Conservation (phyloP, 1,284 basidiomycete species). For the Filobasidium uniguttulatum region DNA sequence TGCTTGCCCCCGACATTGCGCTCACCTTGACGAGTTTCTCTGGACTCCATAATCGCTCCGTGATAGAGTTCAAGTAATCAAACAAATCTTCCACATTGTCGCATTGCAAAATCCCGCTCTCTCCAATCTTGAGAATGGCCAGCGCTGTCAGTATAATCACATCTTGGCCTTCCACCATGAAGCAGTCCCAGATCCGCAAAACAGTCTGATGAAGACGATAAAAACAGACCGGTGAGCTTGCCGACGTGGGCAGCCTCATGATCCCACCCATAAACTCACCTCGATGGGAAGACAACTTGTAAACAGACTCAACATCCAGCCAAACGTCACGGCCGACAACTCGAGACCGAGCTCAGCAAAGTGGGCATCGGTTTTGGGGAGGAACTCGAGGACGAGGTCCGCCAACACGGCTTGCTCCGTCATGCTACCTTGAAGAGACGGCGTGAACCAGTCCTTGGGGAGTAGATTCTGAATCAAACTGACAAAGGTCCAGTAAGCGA, state of each 20-base stretch:
- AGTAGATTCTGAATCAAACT: conserved; percentile 77
- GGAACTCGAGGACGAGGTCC: conserved; percentile 64
- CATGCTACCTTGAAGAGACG: conserved; percentile 69
- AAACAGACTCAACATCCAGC: conserved; percentile 93
- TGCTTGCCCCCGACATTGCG: neutral
- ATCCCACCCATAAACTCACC: conserved; percentile 40
- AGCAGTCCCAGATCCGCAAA: conserved; percentile 87
- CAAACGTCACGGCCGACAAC: conserved; percentile 86
- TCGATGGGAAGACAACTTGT: conserved; percentile 93
- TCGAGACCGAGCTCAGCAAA: conserved; percentile 68
- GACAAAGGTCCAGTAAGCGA: conserved; percentile 89
- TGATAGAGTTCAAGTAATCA: conserved; percentile 67
- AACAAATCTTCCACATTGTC: conserved; percentile 76
- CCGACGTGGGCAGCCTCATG: neutral
- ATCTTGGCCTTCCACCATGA: conserved; percentile 83
- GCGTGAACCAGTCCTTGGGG: conserved; percentile 70
- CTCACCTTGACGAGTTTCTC: conserved; percentile 72
- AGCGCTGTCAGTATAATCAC: conserved; percentile 53
- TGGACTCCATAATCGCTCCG: conserved; percentile 79
- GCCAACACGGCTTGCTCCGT: conserved; percentile 84
- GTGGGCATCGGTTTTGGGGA: conserved; percentile 64
- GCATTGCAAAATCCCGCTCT: conserved; percentile 65
- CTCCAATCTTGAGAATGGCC: conserved; percentile 68
- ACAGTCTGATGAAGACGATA: conserved; percentile 46
- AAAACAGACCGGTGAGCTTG: neutral